Percentiles rank a stretch among this genome's conserved stretches.
These are phyloP conservation scores for Anaeramoeba ignava DNA, from an alignment of 78 protist genomes.

Conservation along the genomic window DNA sequence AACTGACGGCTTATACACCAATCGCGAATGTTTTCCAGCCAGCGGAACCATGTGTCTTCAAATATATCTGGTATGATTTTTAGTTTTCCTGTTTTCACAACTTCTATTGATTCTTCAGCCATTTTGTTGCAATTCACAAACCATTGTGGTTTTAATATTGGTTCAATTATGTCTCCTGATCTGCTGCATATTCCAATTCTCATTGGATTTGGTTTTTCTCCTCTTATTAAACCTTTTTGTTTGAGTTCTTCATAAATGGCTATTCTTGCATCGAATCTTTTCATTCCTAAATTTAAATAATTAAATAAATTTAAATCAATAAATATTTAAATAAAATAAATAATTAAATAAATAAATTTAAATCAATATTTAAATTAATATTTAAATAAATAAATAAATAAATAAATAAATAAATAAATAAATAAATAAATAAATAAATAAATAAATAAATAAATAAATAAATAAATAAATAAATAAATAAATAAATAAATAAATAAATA, in stretches of 20 bases:
- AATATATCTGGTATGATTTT: constrained; percentile 5
- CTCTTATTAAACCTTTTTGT: background rate
- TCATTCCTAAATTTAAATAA: too few relatives aligned
- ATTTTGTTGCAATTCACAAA: constrained; percentile 43
- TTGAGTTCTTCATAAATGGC: background rate
- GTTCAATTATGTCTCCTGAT: constrained; percentile 73
- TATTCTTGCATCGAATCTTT: background rate
- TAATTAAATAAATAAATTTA: too few relatives aligned
- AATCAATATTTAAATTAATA: too few relatives aligned
- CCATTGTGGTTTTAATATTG: constrained; percentile 86
- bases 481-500: too few relatives aligned
- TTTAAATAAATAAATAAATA: too few relatives aligned
- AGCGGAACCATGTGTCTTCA: constrained; percentile 22
- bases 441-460: too few relatives aligned
- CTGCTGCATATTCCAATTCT: background rate
- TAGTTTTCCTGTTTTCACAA: constrained; percentile 4
- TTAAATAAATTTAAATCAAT: too few relatives aligned
- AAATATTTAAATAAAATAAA: too few relatives aligned
- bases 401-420: too few relatives aligned
- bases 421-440: too few relatives aligned
- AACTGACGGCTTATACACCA: constrained; percentile 83
- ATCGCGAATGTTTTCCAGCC: constrained; percentile 63
- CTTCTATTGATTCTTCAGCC: background rate
- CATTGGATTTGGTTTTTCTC: background rate
- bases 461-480: too few relatives aligned